phyloP scores from a whole-genome alignment of 2,329 filamentous ascomycete genomes.

The Nigrospora sphaerica region DNA sequence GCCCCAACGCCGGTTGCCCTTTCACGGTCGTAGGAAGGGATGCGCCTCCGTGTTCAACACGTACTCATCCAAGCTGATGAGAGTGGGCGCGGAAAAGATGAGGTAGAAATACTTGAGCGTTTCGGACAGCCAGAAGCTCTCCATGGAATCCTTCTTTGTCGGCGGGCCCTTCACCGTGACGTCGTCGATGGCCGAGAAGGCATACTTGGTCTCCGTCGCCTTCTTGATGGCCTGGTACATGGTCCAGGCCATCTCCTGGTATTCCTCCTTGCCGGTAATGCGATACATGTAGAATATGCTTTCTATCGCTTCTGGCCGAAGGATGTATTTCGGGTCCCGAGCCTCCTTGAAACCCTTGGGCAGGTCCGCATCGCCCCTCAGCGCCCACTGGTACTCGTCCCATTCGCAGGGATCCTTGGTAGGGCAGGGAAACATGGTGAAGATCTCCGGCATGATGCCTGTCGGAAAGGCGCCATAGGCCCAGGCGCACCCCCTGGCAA shows the following conservation, averaged over 20 bases:
- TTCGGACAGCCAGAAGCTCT: slow-evolving; percentile 68
- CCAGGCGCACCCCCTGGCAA: slow-evolving; percentile 52
- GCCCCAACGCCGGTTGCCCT: too few species aligned
- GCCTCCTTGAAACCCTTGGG: slow-evolving; percentile 15
- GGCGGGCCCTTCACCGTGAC: slow-evolving; percentile 10
- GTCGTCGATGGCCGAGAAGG: slow-evolving; percentile 16
- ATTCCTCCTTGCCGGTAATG: slow-evolving; percentile 12
- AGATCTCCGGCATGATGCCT: slow-evolving; percentile 54
- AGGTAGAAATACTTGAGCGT: slow-evolving; percentile 72
- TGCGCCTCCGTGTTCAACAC: slow-evolving; percentile 53
- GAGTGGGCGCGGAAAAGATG: slow-evolving; percentile 58
- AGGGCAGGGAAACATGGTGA: slow-evolving; percentile 13
- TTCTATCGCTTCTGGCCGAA: slow-evolving; percentile 21
- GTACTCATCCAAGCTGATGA: slow-evolving; percentile 61
- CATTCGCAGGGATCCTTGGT: background rate
- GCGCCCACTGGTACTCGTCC: background rate
- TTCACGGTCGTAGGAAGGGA: slow-evolving; percentile 18
- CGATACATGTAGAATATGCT: slow-evolving; percentile 20
- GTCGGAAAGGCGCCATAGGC: slow-evolving; percentile 46
- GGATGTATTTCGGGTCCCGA: slow-evolving; percentile 15
- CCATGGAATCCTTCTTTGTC: slow-evolving; percentile 17
- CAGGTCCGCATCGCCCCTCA: slow-evolving; percentile 6
- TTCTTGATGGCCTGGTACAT: slow-evolving; percentile 18
- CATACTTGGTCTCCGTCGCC: slow-evolving; percentile 14
- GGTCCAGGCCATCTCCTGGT: slow-evolving; percentile 15